phyloP scores from a whole-genome alignment of 2,329 filamentous ascomycete genomes.

The Alternaria consortialis region DNA sequence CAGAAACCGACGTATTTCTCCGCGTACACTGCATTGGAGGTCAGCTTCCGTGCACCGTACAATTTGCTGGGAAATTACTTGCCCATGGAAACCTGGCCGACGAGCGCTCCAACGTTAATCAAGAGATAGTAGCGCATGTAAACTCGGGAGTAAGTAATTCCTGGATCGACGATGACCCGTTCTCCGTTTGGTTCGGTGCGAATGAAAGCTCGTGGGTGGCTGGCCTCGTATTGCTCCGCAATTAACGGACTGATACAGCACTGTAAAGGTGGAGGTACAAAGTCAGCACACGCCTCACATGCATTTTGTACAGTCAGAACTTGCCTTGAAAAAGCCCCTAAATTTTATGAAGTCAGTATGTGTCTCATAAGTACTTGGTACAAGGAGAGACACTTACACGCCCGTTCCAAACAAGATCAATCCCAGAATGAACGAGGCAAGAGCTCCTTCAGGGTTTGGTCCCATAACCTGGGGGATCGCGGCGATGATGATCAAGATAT shows the following conservation, averaged over 20 bases:
- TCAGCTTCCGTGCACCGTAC: neutral
- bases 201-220: constrained; percentile 57
- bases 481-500: constrained; percentile 62
- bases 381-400: constrained; percentile 22
- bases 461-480: constrained; percentile 57
- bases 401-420: constrained; percentile 55
- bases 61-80: neutral
- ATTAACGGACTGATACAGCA: constrained; percentile 65
- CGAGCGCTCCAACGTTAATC: constrained; percentile 72
- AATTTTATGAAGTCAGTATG: neutral
- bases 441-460: constrained; percentile 46
- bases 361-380: neutral
- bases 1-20: constrained; percentile 80
- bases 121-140: constrained; percentile 76
- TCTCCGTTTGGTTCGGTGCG: constrained; percentile 64
- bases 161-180: constrained; percentile 73
- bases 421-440: constrained; percentile 60
- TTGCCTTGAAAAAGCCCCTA: constrained; percentile 52
- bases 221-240: constrained; percentile 73
- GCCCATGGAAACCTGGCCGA: constrained; percentile 69
- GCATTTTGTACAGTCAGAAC: no score
- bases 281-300: no score
- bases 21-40: constrained; percentile 62
- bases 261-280: neutral
- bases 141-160: constrained; percentile 70